Conservation (phyloP, 176 grass and related monocot species). For the Calamus simplicifolius region DNA sequence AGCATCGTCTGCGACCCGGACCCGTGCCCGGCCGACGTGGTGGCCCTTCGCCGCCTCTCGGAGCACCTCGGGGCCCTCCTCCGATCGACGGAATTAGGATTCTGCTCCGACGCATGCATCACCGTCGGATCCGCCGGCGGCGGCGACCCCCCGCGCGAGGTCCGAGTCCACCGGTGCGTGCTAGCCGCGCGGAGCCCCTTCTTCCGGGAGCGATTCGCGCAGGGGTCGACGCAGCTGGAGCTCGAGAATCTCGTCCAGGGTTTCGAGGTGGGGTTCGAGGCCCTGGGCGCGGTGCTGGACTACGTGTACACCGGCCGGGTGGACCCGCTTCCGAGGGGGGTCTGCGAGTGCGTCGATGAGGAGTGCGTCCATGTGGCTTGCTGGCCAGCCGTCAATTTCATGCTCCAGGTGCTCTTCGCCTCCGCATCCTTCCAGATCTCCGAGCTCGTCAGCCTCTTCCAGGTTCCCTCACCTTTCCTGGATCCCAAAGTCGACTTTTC, state of each 20-base stretch:
- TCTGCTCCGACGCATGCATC: conserved; percentile 55
- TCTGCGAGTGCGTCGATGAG: conserved; percentile 80
- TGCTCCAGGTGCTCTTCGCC: conserved; percentile 17
- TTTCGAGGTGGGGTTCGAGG: conserved; percentile 58
- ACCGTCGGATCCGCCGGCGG: background rate
- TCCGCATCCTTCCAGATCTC: conserved; percentile 8
- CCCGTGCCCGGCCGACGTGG: conserved; percentile 35
- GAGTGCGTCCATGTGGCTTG: conserved; percentile 64
- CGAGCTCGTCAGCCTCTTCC: conserved; percentile 16
- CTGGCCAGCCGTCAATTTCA: conserved; percentile 18
- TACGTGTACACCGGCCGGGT: conserved; percentile 88
- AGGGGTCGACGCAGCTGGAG: conserved; percentile 22
- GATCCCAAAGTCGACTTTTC: background rate
- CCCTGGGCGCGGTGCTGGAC: conserved; percentile 60
- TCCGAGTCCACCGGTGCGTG: conserved; percentile 71
- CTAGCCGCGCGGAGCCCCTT: conserved; percentile 80
- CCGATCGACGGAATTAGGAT: conserved; percentile 48
- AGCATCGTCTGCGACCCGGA: conserved; percentile 16
- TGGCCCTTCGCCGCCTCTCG: conserved; percentile 87
- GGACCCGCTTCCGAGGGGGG: conserved; percentile 46
- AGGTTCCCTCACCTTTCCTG: background rate
- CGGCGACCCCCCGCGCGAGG: conserved; percentile 15
- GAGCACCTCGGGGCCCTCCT: conserved; percentile 57
- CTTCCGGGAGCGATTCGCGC: conserved; percentile 57
- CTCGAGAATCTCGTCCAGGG: conserved; percentile 34